Conservation (phyloP, 768 basidiomycete species). For the Suillus ampliporus region DNA sequence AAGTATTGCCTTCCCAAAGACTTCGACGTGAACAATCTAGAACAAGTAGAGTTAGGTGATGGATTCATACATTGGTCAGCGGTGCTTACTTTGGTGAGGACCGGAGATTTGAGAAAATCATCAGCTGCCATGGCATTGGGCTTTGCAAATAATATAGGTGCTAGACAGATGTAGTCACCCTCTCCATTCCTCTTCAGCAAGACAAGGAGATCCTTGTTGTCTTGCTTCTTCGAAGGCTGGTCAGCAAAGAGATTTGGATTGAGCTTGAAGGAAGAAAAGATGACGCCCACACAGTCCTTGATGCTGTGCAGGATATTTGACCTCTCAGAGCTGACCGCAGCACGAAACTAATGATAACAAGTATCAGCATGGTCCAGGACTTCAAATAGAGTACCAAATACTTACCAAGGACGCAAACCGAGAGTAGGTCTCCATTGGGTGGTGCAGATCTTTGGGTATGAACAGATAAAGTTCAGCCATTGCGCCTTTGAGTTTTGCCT, state of each 20-base stretch:
- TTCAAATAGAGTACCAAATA: no score
- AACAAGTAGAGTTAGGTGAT: not conserved
- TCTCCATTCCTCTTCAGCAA: not conserved
- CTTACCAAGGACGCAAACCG: not conserved
- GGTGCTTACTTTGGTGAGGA: slow-evolving; percentile 6
- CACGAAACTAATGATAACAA: slow-evolving; percentile 4
- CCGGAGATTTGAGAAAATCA: not conserved
- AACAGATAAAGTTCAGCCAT: slow-evolving; percentile 10
- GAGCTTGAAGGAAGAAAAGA: slow-evolving; percentile 6
- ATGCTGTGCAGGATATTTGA: slow-evolving; percentile 11
- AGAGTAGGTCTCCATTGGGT: not conserved
- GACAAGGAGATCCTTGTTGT: not conserved
- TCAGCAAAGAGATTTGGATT: not conserved
- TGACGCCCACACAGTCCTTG: slow-evolving; percentile 5
- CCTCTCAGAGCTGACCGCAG: not conserved
- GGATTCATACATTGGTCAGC: not conserved
- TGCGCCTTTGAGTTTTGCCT: not conserved
- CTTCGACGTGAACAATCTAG: slow-evolving; percentile 4
- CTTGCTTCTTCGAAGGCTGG: not conserved
- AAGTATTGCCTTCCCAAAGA: slow-evolving; percentile 12
- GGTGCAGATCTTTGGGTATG: slow-evolving; percentile 2
- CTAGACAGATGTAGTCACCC: not conserved
- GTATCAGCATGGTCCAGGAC: not conserved
- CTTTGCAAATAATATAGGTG: slow-evolving; percentile 1
- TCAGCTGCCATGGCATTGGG: not conserved